Percentiles rank a stretch among this genome's conserved stretches.
Conservation (phyloP, 2,329 filamentous ascomycete genomes). For the Didymellaceae sp. region DNA sequence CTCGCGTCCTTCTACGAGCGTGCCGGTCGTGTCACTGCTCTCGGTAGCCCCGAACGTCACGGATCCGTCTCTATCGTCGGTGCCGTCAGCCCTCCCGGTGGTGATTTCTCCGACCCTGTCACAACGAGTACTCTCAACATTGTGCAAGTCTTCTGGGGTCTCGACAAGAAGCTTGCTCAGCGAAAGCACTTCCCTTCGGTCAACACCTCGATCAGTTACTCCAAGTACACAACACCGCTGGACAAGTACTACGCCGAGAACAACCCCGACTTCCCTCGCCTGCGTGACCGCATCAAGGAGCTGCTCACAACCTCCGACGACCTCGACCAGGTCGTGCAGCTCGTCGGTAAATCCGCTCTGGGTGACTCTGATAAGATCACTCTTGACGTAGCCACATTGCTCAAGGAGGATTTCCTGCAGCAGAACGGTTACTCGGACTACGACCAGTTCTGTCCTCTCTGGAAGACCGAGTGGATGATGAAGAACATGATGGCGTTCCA, state of each 20-base stretch:
- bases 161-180: conserved; percentile 99
- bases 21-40: conserved; percentile 82
- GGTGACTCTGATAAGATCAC: conserved; percentile 99
- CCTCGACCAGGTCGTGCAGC: conserved; percentile 96
- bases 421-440: conserved; percentile 99
- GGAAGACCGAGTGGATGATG: conserved; percentile 99
- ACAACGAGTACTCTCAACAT: conserved; percentile 93
- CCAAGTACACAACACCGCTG: conserved; percentile 88
- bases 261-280: conserved; percentile 89
- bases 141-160: conserved; percentile 99
- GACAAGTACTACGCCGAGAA: conserved; percentile 96
- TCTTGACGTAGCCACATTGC: conserved; percentile 83
- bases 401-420: conserved; percentile 99
- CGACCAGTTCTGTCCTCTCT: conserved; percentile 98
- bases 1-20: conserved; percentile 99
- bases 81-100: conserved; percentile 94
- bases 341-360: conserved; percentile 95
- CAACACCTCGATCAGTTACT: conserved; percentile 94
- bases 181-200: conserved; percentile 99
- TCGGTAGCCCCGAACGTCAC: conserved; percentile 86
- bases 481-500: conserved; percentile 98
- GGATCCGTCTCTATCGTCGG: conserved; percentile 98
- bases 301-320: conserved; percentile 95
- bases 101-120: conserved; percentile 98
- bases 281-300: conserved; percentile 92